Evolutionary conservation across 306 rosid species (phyloP).

Genomic region (Medicago arabica): DNA sequence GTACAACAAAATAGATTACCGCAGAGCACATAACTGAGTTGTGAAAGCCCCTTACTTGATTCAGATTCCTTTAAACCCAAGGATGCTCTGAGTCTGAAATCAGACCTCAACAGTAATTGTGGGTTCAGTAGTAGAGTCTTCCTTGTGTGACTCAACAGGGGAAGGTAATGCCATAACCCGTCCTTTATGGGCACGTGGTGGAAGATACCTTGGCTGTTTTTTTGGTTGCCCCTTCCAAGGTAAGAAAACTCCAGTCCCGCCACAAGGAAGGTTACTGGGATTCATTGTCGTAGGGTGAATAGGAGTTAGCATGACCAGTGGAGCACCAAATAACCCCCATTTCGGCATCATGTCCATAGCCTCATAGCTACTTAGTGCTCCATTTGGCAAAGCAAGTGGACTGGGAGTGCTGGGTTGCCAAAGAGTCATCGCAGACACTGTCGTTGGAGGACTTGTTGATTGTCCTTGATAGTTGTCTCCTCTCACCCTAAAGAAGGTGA

Average conservation of each 20-base stretch:
- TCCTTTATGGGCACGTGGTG: slow-evolving; percentile 87
- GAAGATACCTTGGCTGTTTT: slow-evolving; percentile 79
- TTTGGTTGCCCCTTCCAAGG: slow-evolving; percentile 80
- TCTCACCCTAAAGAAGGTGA: slow-evolving; percentile 71
- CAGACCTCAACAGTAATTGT: slow-evolving; percentile 49
- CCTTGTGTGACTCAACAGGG: slow-evolving; percentile 50
- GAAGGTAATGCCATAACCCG: slow-evolving; percentile 67
- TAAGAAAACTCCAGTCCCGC: slow-evolving; percentile 95
- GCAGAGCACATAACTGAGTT: slow-evolving; percentile 40
- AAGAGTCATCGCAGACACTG: slow-evolving; percentile 52
- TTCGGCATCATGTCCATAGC: slow-evolving; percentile 62
- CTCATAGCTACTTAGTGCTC: slow-evolving; percentile 58
- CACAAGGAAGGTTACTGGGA: slow-evolving; percentile 53
- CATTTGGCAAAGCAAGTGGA: slow-evolving; percentile 57
- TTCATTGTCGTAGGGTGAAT: slow-evolving; percentile 62
- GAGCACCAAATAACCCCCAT: slow-evolving; percentile 74
- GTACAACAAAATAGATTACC: slow-evolving; percentile 55
- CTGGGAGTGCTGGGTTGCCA: slow-evolving; percentile 67
- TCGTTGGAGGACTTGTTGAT: slow-evolving; percentile 55
- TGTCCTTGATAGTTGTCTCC: slow-evolving; percentile 61
- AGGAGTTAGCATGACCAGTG: slow-evolving; percentile 78
- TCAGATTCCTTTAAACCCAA: slow-evolving; percentile 39
- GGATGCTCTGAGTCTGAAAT: slow-evolving; percentile 42
- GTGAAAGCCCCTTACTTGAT: slow-evolving; percentile 38
- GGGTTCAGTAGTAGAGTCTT: slow-evolving; percentile 64